Evolutionary conservation across 1,284 basidiomycete species (phyloP), one percentile per base, ranked within the genome.

Genomic region (Fomitiporia mediterranea): DNA sequence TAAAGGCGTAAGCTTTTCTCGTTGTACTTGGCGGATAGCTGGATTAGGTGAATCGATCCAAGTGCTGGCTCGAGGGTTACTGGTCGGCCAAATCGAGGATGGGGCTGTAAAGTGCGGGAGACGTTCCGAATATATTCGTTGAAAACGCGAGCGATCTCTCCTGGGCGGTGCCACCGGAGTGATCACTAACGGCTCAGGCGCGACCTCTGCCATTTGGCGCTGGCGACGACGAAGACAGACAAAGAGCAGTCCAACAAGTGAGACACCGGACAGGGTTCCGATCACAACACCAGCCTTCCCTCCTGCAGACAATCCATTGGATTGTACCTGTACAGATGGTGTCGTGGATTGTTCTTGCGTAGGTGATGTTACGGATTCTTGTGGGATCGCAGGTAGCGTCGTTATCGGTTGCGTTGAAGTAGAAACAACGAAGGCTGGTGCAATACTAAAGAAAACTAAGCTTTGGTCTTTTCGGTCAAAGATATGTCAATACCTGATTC

Each of bases 41-140:
- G 51, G 38, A 27, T 43, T 9, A 9, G 39, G 38, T 4, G 25
- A 39, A 4, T 11, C 28, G 32, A n/a, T 32, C 13, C 21, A 4
- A n/a, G 9, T 42, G 23, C 32, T 37, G 13, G 48, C 40, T 6
- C 17, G 25, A 4, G 9, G 15, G 11, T 6, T 19, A 17, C 38
- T 43, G 8, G 55, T 25, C 17, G 55, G 55, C 55, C 55, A 56
- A 11, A 56, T 21, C 3, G 55, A 56, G 8, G 49, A 8, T 1
- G 55, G 55, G 4, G 47, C 47, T 2, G 34, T 35, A 23, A 56
- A 56, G 27, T 49, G 55, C 5, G 55, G 55, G 15, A 56, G 49
- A 17, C 37, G 38, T 6, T 32, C 40, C 8, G 55, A 56, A 40
- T 56, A 51, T 28, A 56, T 19, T 2, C 48, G 37, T 7, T 30